Base-by-base conservation (phyloP, 2,329 filamentous ascomycete genomes). In the Talaromyces sp. region DNA sequence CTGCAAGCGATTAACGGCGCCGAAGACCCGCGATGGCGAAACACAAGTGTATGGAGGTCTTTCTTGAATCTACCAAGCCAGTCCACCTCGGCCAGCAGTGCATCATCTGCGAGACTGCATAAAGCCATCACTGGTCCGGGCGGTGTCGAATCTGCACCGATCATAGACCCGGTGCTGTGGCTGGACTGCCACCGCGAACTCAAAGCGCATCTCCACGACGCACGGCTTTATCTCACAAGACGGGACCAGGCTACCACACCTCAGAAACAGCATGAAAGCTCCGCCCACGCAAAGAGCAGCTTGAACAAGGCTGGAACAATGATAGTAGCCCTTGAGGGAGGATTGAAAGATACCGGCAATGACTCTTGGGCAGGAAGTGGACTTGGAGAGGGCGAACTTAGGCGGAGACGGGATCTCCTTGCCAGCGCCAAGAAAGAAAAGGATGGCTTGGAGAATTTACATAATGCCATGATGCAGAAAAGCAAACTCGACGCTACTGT, bases 181-280 rank as follows among this genome's bases (percentile, higher is more conserved):
- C 75, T 88, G 17, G 85, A 87, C 67, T 81, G 81, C 62, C 83
- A 86, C 68, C 71, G 81, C 2, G 82, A 86, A 57, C 76, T 87
- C 64, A 88, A 87, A 70, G 70, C 76, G 8, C 81, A 84, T 60
- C 75, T 88, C n/a, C 84, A 86, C 65, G 81, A 85, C 60, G 84
- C 84, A 2, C 71, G 86, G 9, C 71, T 84, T 21, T 80, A 82
- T 66, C 73, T 88, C n/a, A 86, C 84, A 52, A 76, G 81, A 51
- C 73, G 86, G 13, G 86, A 88, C 63, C 82, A 85, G 65, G 84
- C 84, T 11, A 79, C 77, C 1, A 81, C 80, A 3, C 81, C 84
- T 2, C 82, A 84, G 61, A 79, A 80, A 58, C 85, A 88, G 70
- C 85, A 88, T 67, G 82, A 86, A 66, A 82, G 81, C n/a, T 81